Conservation (phyloP, 1,284 basidiomycete species). For the Meira miltonrushii region DNA sequence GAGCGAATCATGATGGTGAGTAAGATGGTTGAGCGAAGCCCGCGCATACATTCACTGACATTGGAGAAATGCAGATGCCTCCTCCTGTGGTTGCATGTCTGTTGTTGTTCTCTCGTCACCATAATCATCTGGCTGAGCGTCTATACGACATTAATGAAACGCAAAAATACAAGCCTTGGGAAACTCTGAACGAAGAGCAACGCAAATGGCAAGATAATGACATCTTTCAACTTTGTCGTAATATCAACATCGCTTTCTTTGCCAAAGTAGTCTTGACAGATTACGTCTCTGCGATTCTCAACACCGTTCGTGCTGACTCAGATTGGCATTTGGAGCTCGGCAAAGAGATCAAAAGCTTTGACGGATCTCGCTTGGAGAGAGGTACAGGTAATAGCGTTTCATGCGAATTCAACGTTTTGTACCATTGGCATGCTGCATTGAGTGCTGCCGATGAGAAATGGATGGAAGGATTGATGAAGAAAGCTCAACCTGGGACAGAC, state of each 20-base stretch:
- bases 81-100: slow-evolving; percentile 66
- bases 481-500: slow-evolving; percentile 20
- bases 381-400: slow-evolving; percentile 36
- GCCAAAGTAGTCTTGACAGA: slow-evolving; percentile 22
- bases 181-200: slow-evolving; percentile 12
- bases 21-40: too few species aligned
- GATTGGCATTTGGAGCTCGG: slow-evolving; percentile 37
- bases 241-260: slow-evolving; percentile 23
- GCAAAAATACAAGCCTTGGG: slow-evolving; percentile 18
- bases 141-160: slow-evolving; percentile 57
- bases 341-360: slow-evolving; percentile 27
- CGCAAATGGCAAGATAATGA: slow-evolving; percentile 35
- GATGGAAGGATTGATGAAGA: slow-evolving; percentile 31
- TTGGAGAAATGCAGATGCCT: slow-evolving; percentile 62
- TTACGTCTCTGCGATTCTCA: slow-evolving; percentile 43
- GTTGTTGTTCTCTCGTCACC: slow-evolving; percentile 62
- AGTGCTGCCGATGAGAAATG: slow-evolving; percentile 36
- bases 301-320: slow-evolving; percentile 29
- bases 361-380: slow-evolving; percentile 24
- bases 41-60: too few species aligned
- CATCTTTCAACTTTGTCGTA: slow-evolving; percentile 55
- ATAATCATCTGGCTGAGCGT: slow-evolving; percentile 72
- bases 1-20: slow-evolving; percentile 45
- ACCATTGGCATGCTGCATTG: slow-evolving; percentile 39
- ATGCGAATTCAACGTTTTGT: slow-evolving; percentile 26